Conservation (phyloP, 306 rosid species). For the Glycine tomentella region DNA sequence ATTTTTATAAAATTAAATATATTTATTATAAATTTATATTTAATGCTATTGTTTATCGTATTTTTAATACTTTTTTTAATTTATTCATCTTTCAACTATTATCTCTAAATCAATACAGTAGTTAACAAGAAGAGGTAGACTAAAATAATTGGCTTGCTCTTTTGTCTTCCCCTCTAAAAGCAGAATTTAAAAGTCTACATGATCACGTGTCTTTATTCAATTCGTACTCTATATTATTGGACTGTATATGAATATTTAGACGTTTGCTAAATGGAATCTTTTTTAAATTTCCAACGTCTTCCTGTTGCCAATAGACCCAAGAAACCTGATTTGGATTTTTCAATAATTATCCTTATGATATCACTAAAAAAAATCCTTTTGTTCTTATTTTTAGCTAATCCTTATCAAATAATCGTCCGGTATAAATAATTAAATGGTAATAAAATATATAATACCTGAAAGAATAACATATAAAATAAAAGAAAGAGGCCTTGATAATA, state of each 20-base stretch:
- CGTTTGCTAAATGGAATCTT: conserved; percentile 48
- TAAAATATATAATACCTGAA: neutral
- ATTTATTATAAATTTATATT: neutral
- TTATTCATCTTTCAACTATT: neutral
- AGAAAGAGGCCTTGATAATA: neutral
- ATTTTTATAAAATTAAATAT: neutral
- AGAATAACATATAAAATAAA: neutral
- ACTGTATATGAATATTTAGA: conserved; percentile 30
- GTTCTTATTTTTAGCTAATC: conserved; percentile 35
- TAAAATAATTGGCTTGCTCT: conserved; percentile 30
- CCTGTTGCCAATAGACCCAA: conserved; percentile 18
- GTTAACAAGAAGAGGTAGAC: no score
- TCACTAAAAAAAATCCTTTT: neutral
- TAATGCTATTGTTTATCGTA: neutral
- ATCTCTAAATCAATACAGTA: neutral
- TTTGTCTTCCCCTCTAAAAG: conserved; percentile 39
- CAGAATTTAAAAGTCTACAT: conserved; percentile 33
- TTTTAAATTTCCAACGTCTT: neutral
- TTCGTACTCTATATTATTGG: conserved; percentile 10
- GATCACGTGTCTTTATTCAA: conserved; percentile 35
- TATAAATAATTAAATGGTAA: neutral
- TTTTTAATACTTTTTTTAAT: neutral
- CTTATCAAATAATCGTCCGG: neutral
- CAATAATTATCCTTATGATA: conserved; percentile 38
- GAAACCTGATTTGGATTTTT: conserved; percentile 41